Evolutionary conservation across 148 eudicot genomes (phyloP), one percentile per base, ranked within the genome.

Genomic region (Dianthus caryophyllus): DNA sequence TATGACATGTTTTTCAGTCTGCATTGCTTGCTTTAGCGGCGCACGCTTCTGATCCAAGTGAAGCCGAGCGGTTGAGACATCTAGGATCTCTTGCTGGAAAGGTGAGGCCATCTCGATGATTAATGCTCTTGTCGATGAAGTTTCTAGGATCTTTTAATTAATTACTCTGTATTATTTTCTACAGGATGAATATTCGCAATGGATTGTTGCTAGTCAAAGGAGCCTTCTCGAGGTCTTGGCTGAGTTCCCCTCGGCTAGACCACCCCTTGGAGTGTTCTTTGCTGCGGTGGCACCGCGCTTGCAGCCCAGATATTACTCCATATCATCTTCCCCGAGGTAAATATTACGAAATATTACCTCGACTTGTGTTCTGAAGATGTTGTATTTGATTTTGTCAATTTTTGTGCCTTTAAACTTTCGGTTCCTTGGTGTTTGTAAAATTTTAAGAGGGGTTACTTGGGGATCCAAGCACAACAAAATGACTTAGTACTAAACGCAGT

Each of bases 241-340:
- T 33, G 96, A 82, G 43, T 94, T 94, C 71, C 89, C 97, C 47
- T 94, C 99, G 58, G 93, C 96, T 53, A 94, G 82, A 67, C 99
- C 97, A 64, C 84, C 97, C n/a, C 85, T 94, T 64, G 99, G 99
- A 36, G 99, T 94, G 67, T 94, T 94, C 89, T 94, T 94, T 83
- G 99, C 99, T 52, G 82, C 92, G 15, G 76, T 94, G 70, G 85
- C 97, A 9, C 96, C 99, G 9, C 99, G 90, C 29, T 80, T 94
- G 69, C 90, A 83, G 84, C 97, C 99, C 41, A 79, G 99, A 88
- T 94, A 80, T 79, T 94, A 94, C 74, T 94, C 99, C 18, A 94
- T 94, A 71, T 94, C 97, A 33, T 94, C 99, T 64, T 94, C 99
- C 57, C 90, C 98, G 41, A 78, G 78, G 97, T 94, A 49, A 24